Base-by-base conservation (phyloP, 352 stramenopile species). In the Pythium rishiriense region DNA sequence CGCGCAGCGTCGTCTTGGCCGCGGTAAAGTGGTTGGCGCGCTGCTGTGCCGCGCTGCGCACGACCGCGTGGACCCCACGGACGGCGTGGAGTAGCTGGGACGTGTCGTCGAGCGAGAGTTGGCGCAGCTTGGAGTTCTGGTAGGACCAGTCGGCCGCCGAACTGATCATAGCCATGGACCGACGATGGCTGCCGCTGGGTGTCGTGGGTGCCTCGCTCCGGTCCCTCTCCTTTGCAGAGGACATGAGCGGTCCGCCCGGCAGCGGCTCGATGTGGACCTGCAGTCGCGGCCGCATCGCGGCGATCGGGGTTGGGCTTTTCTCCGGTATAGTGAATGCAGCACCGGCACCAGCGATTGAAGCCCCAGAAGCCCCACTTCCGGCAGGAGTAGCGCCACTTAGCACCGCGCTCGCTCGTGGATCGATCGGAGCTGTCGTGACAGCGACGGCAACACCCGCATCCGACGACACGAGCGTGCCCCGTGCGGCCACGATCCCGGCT, bases 21-120 rank as follows among this genome's bases (percentile, higher is more conserved):
- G 49, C 37, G n/a, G 46, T 53, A 28, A 85, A 89, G n/a, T 76
- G 67, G 25, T 64, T 47, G 14, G 76, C 54, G 5, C 75, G 81
- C 24, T 58, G 42, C 56, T 48, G 29, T 1, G 70, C 62, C 6
- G 72, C 78, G 24, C 24, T 39, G 19, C 74, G 60, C 19, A 87
- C 70, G 8, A 75, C 58, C 6, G 54, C 35, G 31, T 84, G 72
- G 6, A 87, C 63, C 10, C 37, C 58, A 10, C 72, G 46, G n/a
- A 89, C 60, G 21, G 69, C 71, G 35, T 76, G 39, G 6, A 66
- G 72, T n/a, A 89, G 64, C 37, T 33, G 67, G 9, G 61, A 52
- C 1, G 65, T 56, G 29, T 73, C 72, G 9, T 75, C 54, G 2
- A 65, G 31, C 29, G 75, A 69, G 29, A 89, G 63, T 3, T 62